Percentiles rank a stretch among this genome's conserved stretches.
Conservation (phyloP, 1,139 yeast genomes). For the Suhomyces kunorum region DNA sequence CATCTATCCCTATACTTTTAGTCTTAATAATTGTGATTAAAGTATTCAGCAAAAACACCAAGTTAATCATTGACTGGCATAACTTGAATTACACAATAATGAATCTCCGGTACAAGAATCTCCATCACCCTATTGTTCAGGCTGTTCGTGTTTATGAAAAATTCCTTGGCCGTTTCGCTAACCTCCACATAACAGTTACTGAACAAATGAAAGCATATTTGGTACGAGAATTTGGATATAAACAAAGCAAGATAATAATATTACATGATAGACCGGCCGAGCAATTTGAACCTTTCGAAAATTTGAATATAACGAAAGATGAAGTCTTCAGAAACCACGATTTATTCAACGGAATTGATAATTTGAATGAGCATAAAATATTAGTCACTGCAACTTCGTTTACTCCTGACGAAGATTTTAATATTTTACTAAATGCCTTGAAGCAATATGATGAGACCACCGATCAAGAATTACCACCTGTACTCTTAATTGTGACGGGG, state of each 20-base stretch:
- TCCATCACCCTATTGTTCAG: constrained; percentile 62
- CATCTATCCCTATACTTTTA: constrained; percentile 79
- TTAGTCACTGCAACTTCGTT: constrained; percentile 88
- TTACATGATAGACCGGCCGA: constrained; percentile 76
- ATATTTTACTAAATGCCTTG: constrained; percentile 67
- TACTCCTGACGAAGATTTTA: constrained; percentile 92
- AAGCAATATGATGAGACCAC: constrained; percentile 40
- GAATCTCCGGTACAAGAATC: constrained; percentile 58
- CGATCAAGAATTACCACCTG: constrained; percentile 38
- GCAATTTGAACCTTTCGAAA: constrained; percentile 56
- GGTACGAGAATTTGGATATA: constrained; percentile 52
- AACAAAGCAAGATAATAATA: constrained; percentile 37
- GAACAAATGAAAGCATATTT: constrained; percentile 67
- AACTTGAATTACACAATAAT: constrained; percentile 86
- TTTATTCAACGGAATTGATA: constrained; percentile 38
- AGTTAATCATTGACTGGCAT: constrained; percentile 92
- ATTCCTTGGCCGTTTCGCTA: constrained; percentile 56
- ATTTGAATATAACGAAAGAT: constrained; percentile 21
- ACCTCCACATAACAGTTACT: constrained; percentile 78
- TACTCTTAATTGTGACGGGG: constrained; percentile 81
- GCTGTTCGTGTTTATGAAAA: constrained; percentile 60
- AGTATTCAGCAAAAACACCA: constrained; percentile 56
- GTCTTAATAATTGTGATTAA: constrained; percentile 58
- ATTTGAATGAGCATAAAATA: constrained; percentile 51
- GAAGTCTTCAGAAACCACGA: constrained; percentile 41